Percentiles rank a stretch among this genome's conserved stretches.
Conservation (phyloP, 225 moss, liverwort and hornwort genomes). For the Lunularia cruciata region DNA sequence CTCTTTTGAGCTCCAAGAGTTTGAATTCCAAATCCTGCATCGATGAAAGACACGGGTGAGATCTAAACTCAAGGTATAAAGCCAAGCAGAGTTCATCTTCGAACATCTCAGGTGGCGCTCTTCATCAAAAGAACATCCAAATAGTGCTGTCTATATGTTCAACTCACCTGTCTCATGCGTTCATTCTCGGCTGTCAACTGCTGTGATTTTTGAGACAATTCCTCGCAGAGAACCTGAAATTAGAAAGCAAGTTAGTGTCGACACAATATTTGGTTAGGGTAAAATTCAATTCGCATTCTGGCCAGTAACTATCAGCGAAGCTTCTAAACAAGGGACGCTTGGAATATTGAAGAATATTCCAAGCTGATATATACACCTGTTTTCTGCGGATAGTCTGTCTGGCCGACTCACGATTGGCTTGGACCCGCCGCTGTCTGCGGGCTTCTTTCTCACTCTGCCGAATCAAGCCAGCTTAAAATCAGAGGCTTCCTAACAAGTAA, state of each 20-base stretch:
- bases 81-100: no score
- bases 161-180: slow-evolving; percentile 52
- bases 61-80: no score
- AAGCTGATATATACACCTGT: slow-evolving; percentile 50
- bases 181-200: slow-evolving; percentile 66
- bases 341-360: not conserved
- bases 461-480: not conserved
- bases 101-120: no score
- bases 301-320: not conserved
- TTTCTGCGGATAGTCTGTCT: slow-evolving; percentile 80
- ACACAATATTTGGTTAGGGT: no score
- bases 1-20: slow-evolving; percentile 36
- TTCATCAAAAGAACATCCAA: no score
- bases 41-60: no score
- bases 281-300: not conserved
- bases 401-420: slow-evolving; percentile 61
- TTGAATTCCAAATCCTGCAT: slow-evolving; percentile 62
- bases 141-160: no score
- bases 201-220: slow-evolving; percentile 67
- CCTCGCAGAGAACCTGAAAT: slow-evolving; percentile 62
- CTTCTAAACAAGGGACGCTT: not conserved
- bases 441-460: slow-evolving; percentile 52
- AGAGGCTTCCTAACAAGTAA: not conserved
- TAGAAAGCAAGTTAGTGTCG: no score
- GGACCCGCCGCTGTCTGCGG: slow-evolving; percentile 48